These are phyloP conservation scores for Nepenthes mirabilis DNA, from an alignment of 148 eudicot species.

Conservation along the genomic window DNA sequence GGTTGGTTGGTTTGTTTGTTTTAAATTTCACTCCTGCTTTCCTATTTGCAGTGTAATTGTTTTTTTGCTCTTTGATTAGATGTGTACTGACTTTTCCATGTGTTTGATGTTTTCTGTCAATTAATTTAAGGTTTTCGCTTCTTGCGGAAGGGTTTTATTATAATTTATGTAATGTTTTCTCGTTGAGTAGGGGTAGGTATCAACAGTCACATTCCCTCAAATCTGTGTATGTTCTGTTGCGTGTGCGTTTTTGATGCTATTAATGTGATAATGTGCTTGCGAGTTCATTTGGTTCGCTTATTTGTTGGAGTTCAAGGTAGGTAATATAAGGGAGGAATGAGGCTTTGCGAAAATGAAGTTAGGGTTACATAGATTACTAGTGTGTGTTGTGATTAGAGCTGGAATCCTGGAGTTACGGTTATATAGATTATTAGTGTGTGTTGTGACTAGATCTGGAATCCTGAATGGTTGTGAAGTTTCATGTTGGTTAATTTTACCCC, in stretches of 20 bases:
- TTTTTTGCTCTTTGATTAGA: not conserved
- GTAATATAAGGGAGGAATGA: not conserved
- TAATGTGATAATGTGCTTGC: not conserved
- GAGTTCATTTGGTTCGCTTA: not conserved
- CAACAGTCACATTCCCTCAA: too few species aligned
- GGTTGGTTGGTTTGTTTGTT: not conserved
- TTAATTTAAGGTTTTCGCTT: not conserved
- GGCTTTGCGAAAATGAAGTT: too few species aligned
- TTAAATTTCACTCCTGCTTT: not conserved
- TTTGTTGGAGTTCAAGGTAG: not conserved
- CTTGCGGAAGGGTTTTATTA: not conserved
- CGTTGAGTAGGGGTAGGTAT: not conserved
- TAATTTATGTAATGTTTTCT: not conserved
- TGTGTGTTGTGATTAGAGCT: too few species aligned
- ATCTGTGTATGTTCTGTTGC: too few species aligned
- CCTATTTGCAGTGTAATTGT: not conserved
- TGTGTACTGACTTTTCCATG: not conserved
- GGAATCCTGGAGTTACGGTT: too few species aligned
- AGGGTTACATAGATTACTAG: too few species aligned
- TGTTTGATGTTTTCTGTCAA: constrained; percentile 1
- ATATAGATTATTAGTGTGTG: too few species aligned
- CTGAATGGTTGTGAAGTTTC: too few species aligned
- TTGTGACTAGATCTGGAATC: too few species aligned
- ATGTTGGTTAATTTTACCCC: too few species aligned
- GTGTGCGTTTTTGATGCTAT: too few species aligned